Evolutionary conservation across 1,139 yeast species (phyloP).

Genomic region (Kodamaea ohmeri): DNA sequence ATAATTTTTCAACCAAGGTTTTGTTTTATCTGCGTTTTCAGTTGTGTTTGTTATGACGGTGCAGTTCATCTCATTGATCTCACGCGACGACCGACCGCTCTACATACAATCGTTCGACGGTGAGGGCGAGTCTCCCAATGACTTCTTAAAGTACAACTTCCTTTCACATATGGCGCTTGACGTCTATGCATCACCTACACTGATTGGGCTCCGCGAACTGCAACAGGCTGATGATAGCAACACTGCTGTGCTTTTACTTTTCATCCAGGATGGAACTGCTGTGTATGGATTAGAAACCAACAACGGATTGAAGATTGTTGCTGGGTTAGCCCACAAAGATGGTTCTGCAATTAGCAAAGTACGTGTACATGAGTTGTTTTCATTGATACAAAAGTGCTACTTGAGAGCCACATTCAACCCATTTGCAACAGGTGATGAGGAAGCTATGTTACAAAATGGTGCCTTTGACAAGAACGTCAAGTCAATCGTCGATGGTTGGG

Average conservation of each 20-base stretch:
- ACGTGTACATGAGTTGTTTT: constrained; percentile 32
- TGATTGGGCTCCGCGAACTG: constrained; percentile 38
- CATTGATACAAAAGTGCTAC: constrained; percentile 47
- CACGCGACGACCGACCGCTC: constrained; percentile 56
- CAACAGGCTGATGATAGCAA: constrained; percentile 26
- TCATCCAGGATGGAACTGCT: constrained; percentile 58
- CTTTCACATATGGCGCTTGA: constrained; percentile 67
- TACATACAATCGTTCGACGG: constrained; percentile 54
- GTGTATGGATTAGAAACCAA: constrained; percentile 63
- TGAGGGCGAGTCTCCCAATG: constrained; percentile 26
- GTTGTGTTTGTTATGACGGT: constrained; percentile 14
- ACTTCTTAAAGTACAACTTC: constrained; percentile 57
- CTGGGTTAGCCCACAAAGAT: constrained; percentile 32
- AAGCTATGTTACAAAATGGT: constrained; percentile 28
- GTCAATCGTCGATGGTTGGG: constrained; percentile 25
- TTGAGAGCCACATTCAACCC: constrained; percentile 56
- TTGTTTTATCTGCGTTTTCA: background rate
- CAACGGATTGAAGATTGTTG: constrained; percentile 57
- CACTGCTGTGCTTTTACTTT: constrained; percentile 41
- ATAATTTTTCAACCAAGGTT: too few species aligned
- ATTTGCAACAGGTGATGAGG: constrained; percentile 33
- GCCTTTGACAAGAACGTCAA: constrained; percentile 40
- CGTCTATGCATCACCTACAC: constrained; percentile 55
- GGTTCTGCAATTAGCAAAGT: constrained; percentile 9
- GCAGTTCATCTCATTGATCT: constrained; percentile 51